Conservation (phyloP, 768 basidiomycete species). For the Agaricus sinodeliciosus region DNA sequence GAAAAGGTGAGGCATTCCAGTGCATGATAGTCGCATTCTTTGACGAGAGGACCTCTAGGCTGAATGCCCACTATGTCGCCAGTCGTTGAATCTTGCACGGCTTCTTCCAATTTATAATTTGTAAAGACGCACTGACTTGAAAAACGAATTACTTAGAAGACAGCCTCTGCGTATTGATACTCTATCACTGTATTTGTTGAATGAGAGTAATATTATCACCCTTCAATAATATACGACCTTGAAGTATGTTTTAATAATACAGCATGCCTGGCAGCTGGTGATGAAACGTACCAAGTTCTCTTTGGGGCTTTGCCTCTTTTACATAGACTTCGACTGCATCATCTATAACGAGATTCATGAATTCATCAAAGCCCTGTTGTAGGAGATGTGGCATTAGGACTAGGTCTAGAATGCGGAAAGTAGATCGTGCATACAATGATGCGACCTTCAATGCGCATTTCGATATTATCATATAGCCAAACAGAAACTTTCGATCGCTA, state of each 20-base stretch:
- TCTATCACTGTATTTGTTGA: slow-evolving; percentile 44
- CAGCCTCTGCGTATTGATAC: not conserved
- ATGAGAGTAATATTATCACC: slow-evolving; percentile 99
- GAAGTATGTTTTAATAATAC: slow-evolving; percentile 3
- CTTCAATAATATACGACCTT: slow-evolving; percentile 93
- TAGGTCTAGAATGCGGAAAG: slow-evolving; percentile 3
- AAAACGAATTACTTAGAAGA: not conserved
- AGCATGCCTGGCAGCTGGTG: slow-evolving; percentile 6
- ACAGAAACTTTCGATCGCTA: slow-evolving; percentile 83
- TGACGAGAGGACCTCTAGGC: slow-evolving; percentile 34
- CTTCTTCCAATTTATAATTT: slow-evolving; percentile 83
- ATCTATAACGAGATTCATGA: slow-evolving; percentile 97
- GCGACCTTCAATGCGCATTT: slow-evolving; percentile 93
- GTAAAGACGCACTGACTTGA: slow-evolving; percentile 27
- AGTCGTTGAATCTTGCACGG: slow-evolving; percentile 60
- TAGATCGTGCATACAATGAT: slow-evolving; percentile 71
- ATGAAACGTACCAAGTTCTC: slow-evolving; percentile 64
- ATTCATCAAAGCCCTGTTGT: slow-evolving; percentile 95
- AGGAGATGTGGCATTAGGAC: slow-evolving; percentile 6
- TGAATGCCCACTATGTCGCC: slow-evolving; percentile 85
- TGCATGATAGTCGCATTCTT: not conserved
- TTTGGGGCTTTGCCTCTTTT: slow-evolving; percentile 80
- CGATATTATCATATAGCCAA: slow-evolving; percentile 96
- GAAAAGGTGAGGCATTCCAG: slow-evolving; percentile 55
- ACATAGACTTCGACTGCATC: slow-evolving; percentile 90